Conservation (phyloP, 2,329 filamentous ascomycete species). For the Neoarthrinium moseri region DNA sequence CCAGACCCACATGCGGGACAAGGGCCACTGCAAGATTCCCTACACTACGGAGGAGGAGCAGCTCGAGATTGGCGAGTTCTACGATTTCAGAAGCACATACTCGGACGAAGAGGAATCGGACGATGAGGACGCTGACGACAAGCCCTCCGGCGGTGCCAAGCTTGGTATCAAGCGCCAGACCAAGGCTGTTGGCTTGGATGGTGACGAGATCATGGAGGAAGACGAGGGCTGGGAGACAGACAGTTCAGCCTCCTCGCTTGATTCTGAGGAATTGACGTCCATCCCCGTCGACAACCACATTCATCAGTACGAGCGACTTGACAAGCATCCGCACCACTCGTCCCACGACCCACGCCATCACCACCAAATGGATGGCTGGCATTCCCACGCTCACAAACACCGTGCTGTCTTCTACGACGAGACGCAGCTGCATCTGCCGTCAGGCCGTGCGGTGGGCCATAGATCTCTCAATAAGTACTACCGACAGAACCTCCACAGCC, state of each 20-base stretch:
- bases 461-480: constrained; percentile 85
- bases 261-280: constrained; percentile 78
- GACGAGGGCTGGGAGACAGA: constrained; percentile 95
- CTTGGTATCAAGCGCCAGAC: constrained; percentile 60
- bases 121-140: constrained; percentile 53
- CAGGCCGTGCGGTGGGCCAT: constrained; percentile 86
- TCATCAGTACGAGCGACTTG: constrained; percentile 70
- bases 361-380: constrained; percentile 73
- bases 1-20: constrained; percentile 97
- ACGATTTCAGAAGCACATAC: constrained; percentile 95
- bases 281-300: constrained; percentile 73
- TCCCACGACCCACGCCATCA: constrained; percentile 70
- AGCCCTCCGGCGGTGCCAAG: constrained; percentile 63
- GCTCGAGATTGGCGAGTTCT: constrained; percentile 92
- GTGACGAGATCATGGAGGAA: constrained; percentile 54
- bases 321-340: constrained; percentile 74
- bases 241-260: constrained; percentile 82
- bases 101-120: constrained; percentile 73
- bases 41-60: constrained; percentile 87
- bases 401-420: constrained; percentile 87
- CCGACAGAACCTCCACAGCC: constrained; percentile 85
- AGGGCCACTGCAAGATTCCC: constrained; percentile 94
- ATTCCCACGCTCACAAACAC: constrained; percentile 79
- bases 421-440: constrained; percentile 89
- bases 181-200: constrained; percentile 51